Evolutionary conservation across 441 rosid genomes (phyloP).

Genomic region (Populus tomentosa): DNA sequence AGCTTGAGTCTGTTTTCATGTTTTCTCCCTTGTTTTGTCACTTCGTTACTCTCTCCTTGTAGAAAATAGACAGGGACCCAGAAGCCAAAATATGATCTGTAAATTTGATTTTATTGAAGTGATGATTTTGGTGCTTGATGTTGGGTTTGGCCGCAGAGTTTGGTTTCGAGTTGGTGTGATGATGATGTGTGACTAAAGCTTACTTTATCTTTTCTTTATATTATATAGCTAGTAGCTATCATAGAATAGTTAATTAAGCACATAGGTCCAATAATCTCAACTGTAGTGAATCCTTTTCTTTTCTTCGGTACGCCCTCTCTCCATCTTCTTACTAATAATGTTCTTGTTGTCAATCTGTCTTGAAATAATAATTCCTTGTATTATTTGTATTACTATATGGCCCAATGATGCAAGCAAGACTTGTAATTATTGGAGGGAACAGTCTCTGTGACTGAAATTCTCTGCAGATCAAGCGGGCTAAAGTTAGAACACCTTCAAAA

Average conservation of each 20-base stretch:
- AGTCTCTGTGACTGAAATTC: not conserved
- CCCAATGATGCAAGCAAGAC: not conserved
- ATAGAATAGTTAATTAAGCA: conserved; percentile 1
- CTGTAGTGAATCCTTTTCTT: conserved; percentile 21
- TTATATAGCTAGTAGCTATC: not conserved
- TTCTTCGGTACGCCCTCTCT: not conserved
- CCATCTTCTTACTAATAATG: not conserved
- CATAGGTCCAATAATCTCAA: conserved; percentile 10
- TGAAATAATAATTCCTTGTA: conserved; percentile 5
- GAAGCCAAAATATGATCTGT: conserved; percentile 5
- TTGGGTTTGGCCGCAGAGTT: conserved; percentile 11
- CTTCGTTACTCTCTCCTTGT: not conserved
- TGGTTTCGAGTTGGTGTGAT: conserved; percentile 12
- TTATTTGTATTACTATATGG: conserved; percentile 4
- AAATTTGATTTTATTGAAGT: conserved; percentile 14
- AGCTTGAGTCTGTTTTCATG: not conserved
- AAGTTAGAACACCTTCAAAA: not conserved
- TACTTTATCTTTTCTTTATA: not conserved
- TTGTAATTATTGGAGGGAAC: conserved; percentile 9
- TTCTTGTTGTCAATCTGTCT: conserved; percentile 8
- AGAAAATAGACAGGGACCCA: conserved; percentile 1
- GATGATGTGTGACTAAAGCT: conserved; percentile 19
- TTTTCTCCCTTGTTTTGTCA: not conserved
- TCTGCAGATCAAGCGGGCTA: not conserved
- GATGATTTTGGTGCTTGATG: conserved; percentile 16